phyloP scores from a whole-genome alignment of 352 stramenopile genomes.

The Globisporangium spiculum region DNA sequence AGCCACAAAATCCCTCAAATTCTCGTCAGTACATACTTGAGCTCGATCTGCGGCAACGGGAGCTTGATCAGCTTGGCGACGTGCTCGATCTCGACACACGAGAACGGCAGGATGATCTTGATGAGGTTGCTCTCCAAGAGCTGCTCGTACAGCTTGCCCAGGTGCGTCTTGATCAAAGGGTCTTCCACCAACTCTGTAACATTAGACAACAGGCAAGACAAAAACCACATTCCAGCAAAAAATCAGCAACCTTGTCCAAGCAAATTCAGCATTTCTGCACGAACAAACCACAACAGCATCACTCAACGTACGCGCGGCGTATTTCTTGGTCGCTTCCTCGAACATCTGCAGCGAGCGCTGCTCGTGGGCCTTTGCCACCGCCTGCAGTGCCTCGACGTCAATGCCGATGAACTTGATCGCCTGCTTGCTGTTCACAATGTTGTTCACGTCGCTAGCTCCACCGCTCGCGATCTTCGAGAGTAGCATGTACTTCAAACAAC shows the following conservation, averaged over 20 bases:
- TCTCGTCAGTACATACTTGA: constrained; percentile 50
- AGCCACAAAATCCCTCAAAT: not conserved
- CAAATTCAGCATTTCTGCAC: too few relatives aligned
- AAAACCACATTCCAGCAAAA: not conserved
- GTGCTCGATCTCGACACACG: constrained; percentile 96
- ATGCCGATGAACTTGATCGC: constrained; percentile 96
- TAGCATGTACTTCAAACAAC: constrained; percentile 98
- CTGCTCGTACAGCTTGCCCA: constrained; percentile 96
- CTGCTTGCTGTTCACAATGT: constrained; percentile 94
- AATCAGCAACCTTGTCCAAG: not conserved
- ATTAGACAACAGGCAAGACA: constrained; percentile 15
- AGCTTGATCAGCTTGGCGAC: constrained; percentile 98
- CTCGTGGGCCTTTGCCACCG: constrained; percentile 94
- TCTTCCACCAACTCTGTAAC: constrained; percentile 80
- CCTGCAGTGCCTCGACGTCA: constrained; percentile 95
- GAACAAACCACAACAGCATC: too few relatives aligned
- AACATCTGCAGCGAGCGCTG: constrained; percentile 92
- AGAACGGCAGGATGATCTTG: constrained; percentile 99
- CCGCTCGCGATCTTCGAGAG: constrained; percentile 94
- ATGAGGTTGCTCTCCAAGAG: constrained; percentile 98
- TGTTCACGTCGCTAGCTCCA: constrained; percentile 91
- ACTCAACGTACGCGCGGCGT: constrained; percentile 51
- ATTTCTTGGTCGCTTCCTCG: constrained; percentile 88
- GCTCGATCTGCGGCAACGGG: constrained; percentile 76
- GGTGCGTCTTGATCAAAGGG: constrained; percentile 91